Evolutionary conservation across 257 asterid genomes (phyloP).

Genomic region (Capsicum pubescens): DNA sequence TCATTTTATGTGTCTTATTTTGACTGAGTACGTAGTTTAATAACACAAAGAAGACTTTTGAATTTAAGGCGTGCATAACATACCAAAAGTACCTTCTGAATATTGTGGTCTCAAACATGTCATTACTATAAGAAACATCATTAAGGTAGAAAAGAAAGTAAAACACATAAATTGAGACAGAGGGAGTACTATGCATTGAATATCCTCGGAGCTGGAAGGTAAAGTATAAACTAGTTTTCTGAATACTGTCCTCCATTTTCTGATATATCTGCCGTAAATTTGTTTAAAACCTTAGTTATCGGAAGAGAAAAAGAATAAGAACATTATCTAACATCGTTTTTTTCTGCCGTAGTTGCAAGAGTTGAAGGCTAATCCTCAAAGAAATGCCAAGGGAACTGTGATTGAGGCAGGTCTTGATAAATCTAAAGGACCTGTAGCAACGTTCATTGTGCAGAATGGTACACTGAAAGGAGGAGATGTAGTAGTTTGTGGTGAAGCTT

Average conservation of each 20-base stretch:
- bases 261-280: constrained; percentile 16
- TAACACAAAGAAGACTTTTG: not conserved
- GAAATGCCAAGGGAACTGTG: constrained; percentile 93
- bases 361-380: constrained; percentile 95
- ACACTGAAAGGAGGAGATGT: constrained; percentile 86
- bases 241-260: constrained; percentile 22
- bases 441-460: constrained; percentile 97
- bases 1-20: not conserved
- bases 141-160: constrained; percentile 10
- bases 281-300: not conserved
- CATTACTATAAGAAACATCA: constrained; percentile 17
- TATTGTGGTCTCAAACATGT: not conserved
- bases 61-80: constrained; percentile 1
- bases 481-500: constrained; percentile 92
- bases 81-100: not conserved
- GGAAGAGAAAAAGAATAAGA: not conserved
- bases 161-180: not conserved
- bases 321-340: not conserved
- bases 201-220: constrained; percentile 2
- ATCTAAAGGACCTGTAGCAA: constrained; percentile 90
- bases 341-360: constrained; percentile 74
- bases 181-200: not conserved
- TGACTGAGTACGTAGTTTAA: not conserved
- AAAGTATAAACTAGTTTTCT: not conserved
- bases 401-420: constrained; percentile 98